phyloP scores from a whole-genome alignment of 1,139 yeast species.

The Petasospora rhodanensis region DNA sequence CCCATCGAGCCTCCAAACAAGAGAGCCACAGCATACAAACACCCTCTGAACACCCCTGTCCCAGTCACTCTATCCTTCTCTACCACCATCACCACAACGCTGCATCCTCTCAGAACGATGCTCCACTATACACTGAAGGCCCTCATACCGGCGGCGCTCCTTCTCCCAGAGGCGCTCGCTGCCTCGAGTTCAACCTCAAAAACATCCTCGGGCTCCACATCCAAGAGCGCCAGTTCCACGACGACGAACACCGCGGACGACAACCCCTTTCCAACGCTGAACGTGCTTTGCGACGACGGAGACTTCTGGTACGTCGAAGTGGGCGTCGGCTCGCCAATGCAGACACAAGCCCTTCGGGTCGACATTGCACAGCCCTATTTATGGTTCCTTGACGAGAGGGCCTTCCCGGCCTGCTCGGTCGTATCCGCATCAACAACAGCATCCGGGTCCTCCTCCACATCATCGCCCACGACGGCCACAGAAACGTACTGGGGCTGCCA shows the following conservation, averaged over 20 bases:
- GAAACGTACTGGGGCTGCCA: slow-evolving; percentile 8
- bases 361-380: slow-evolving; percentile 39
- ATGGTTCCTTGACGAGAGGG: slow-evolving; percentile 31
- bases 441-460: neutral
- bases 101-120: no score
- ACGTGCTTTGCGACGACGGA: slow-evolving; percentile 1
- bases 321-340: slow-evolving; percentile 30
- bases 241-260: neutral
- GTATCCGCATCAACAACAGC: slow-evolving; percentile 2
- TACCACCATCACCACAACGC: no score
- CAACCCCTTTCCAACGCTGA: slow-evolving; percentile 6
- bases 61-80: no score
- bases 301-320: slow-evolving; percentile 22
- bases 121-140: no score
- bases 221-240: no score
- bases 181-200: no score
- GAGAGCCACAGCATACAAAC: no score
- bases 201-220: no score
- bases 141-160: no score
- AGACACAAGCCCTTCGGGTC: slow-evolving; percentile 31
- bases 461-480: neutral
- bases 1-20: no score
- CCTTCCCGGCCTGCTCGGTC: slow-evolving; percentile 9
- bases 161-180: no score
- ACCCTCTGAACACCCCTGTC: no score